phyloP scores from a whole-genome alignment of 345 rosid species.

The Lenwebbia sp. region DNA sequence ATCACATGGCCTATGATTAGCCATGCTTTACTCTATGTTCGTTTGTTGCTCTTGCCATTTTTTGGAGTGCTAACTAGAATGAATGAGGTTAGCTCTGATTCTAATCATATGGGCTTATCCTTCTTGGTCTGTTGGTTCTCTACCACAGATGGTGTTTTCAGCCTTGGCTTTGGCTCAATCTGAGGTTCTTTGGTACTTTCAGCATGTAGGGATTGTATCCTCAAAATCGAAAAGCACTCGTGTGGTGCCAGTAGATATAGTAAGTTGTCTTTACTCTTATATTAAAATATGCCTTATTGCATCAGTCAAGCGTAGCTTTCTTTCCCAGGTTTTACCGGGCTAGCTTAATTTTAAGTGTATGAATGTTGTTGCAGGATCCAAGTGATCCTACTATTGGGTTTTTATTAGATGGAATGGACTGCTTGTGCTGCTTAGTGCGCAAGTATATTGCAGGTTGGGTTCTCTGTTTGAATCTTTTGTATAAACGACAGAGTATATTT shows the following conservation, averaged over 20 bases:
- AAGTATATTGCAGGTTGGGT: constrained; percentile 85
- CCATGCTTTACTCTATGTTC: not conserved
- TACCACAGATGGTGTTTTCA: constrained; percentile 87
- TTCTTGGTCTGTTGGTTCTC: not conserved
- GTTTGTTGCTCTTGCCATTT: not conserved
- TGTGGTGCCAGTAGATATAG: constrained; percentile 70
- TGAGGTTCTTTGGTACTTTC: constrained; percentile 97
- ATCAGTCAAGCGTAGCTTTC: not conserved
- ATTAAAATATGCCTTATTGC: not conserved
- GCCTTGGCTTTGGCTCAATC: constrained; percentile 92
- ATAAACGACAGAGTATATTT: not conserved
- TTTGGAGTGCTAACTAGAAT: not conserved
- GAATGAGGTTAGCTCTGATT: not conserved
- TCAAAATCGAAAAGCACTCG: constrained; percentile 72
- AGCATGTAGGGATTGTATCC: constrained; percentile 85
- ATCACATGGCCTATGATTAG: not conserved
- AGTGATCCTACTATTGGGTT: constrained; percentile 97
- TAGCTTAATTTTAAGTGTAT: constrained; percentile 2
- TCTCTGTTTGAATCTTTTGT: not conserved
- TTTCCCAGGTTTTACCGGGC: not conserved
- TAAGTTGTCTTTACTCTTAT: constrained; percentile 21
- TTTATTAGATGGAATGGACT: constrained; percentile 96
- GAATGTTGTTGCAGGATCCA: constrained; percentile 60
- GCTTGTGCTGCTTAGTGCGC: constrained; percentile 86
- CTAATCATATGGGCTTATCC: not conserved